Evolutionary conservation across 177 flowering plant genomes (phyloP).

Genomic region (Vitis hybrid): DNA sequence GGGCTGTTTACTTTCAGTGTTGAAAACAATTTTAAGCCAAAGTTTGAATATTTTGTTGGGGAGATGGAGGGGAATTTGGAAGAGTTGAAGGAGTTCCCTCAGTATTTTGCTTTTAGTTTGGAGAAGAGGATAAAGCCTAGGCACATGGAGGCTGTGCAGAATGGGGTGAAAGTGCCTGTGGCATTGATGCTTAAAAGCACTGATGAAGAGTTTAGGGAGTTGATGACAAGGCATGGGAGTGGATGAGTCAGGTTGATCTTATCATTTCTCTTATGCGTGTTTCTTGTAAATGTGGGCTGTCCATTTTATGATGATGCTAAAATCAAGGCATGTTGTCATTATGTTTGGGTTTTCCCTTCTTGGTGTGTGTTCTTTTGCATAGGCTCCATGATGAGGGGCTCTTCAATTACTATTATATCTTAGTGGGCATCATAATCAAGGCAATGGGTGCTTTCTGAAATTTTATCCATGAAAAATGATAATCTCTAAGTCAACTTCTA

Average conservation of each 20-base stretch:
- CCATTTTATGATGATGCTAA: too few relatives aligned
- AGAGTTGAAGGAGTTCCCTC: constrained; percentile 86
- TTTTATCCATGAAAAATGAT: too few relatives aligned
- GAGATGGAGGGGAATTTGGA: constrained; percentile 64
- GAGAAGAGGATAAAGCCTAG: constrained; percentile 90
- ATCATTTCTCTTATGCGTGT: too few relatives aligned
- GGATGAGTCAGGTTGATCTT: constrained; percentile 6
- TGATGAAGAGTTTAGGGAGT: constrained; percentile 67
- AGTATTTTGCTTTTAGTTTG: constrained; percentile 89
- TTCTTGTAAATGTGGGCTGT: too few relatives aligned
- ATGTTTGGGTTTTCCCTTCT: too few relatives aligned
- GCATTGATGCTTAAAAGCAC: constrained; percentile 73
- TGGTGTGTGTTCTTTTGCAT: too few relatives aligned
- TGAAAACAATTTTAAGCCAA: constrained; percentile 86
- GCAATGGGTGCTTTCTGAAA: too few relatives aligned
- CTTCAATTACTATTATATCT: too few relatives aligned
- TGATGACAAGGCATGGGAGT: constrained; percentile 28
- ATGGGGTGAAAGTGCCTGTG: constrained; percentile 55
- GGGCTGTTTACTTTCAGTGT: constrained; percentile 80
- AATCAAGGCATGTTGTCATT: too few relatives aligned
- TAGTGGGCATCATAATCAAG: too few relatives aligned
- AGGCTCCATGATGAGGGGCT: too few relatives aligned
- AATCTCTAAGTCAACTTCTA: too few relatives aligned
- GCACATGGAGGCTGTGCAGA: constrained; percentile 49
- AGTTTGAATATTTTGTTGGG: constrained; percentile 59